Evolutionary conservation across 2,329 filamentous ascomycete genomes (phyloP).

Genomic region (Arthrobotrys sphaeroides): DNA sequence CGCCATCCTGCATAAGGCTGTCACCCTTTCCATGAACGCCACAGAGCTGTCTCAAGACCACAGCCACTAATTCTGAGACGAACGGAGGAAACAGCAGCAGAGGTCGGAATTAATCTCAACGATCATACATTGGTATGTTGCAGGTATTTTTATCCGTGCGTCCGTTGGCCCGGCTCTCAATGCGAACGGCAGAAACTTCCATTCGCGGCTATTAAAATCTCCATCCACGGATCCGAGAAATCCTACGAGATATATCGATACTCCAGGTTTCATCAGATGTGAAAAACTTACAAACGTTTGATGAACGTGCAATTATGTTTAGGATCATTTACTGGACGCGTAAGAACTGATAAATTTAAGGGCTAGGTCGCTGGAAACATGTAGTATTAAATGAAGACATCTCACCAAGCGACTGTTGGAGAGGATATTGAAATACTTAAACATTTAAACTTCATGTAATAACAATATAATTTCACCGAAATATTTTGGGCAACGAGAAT

Average conservation of each 20-base stretch:
- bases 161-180: neutral
- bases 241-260: neutral
- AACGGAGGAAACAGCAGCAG: conserved; percentile 4
- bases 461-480: no score
- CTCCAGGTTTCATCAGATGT: neutral
- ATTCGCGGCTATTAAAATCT: neutral
- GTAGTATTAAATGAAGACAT: no score
- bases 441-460: no score
- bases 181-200: conserved; percentile 4
- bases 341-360: no score
- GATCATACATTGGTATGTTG: conserved; percentile 9
- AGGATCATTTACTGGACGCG: no score
- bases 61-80: conserved; percentile 16
- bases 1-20: conserved; percentile 12
- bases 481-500: no score
- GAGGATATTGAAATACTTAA: no score
- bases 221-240: neutral
- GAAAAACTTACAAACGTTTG: neutral
- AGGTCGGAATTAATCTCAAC: neutral
- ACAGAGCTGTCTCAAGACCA: conserved; percentile 6
- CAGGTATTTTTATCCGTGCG: conserved; percentile 3
- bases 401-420: no score
- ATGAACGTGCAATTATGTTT: neutral
- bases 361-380: no score
- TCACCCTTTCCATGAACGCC: neutral